Evolutionary conservation across 306 rosid genomes (phyloP), one percentile per base, ranked within the genome.

Genomic region (Acmispon strigosus): DNA sequence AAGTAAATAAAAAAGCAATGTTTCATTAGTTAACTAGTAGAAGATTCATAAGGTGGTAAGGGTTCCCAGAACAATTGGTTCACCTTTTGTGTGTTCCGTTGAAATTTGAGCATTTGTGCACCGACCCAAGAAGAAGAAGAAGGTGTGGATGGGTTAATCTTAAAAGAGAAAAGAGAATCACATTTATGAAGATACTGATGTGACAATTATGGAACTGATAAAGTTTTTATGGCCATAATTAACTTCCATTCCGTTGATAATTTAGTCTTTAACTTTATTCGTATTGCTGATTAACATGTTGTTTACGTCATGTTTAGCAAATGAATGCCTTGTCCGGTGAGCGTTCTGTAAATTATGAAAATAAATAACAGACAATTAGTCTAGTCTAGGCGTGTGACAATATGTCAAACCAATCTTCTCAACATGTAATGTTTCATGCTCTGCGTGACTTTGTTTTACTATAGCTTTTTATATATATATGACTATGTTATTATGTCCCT

Each of bases 301-400:
- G 83, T 82, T 82, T 82, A 59, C 81, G 86, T 74, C 83, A 78
- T 78, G 78, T 78, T 69, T 82, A 74, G 83, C 72, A 12, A 72
- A 50, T 62, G 57, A 61, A 73, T 63, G 29, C 12, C 52, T 75
- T 49, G 45, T 55, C 61, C 18, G 44, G 59, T 45, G 55, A 69
- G 48, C 14, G 14, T 52, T 61, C 49, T 15, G 62, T 50, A 52
- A 51, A 37, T 57, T 54, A 14, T 20, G 44, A 43, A 66, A 54
- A 32, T 42, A 29, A 36, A 5, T 27, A 58, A 39, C 19, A 47
- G 20, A 17, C 5, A 42, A 44, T 50, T 62, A 11, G 78, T 51
- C 62, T 62, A 11, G 78, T 51, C 62, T 16, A 57, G 49, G 60
- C 12, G 44, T 19, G 47, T 11, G 48, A 19, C 37, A 24, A 51